Evolutionary conservation across 139 green algal species (phyloP), one percentile per base, ranked within the genome.

Genomic region (Chlamydomonas sp.): DNA sequence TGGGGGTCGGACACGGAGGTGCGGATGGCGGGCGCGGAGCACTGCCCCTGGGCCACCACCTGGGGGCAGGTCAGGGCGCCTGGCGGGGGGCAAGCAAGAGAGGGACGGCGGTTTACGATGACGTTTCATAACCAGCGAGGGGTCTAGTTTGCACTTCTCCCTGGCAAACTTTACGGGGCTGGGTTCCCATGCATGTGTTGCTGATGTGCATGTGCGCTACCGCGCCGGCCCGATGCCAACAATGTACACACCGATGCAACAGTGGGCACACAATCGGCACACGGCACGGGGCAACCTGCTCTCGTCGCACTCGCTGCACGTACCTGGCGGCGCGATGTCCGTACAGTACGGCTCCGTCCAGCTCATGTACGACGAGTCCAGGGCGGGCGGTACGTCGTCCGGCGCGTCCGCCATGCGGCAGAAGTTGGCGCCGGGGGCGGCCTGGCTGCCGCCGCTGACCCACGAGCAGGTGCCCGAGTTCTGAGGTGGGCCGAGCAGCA

Each of bases 301-400:
- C 31, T 49, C 31, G 31, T 49, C 31, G 31, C 31, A 49, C 31
- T 84, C 63, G 15, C 63, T 10, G 15, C 8, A 9, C 88, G 16
- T 71, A 91, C 88, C 88, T 61, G 76, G 78, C 15, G 89, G 84
- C 6, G 89, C 72, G 0, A 92, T 49, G 69, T 92, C 89, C 9
- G 78, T 86, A 31, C 89, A 92, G 68, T 83, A 88, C 2, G 85
- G 84, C 9, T 86, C 80, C 12, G 57, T n/a, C 89, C 89, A 92
- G 64, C 73, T 75, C 5, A 82, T 89, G 83, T 83, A 91, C 18
- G 66, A 76, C 1, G 86, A 66, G 6, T 62, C 77, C 75, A 93
- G 63, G 4, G 77, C 73, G 63, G 78, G 63, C 1, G 91, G 91
- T 12, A 94, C 89, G 85, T 92, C 85, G 49, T 79, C 64, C 60